A percentile compares a stretch with the other conserved stretches of the same genome.
phyloP scores from a whole-genome alignment of 805 yeast species.

The Tetrapisispora fleetii region DNA sequence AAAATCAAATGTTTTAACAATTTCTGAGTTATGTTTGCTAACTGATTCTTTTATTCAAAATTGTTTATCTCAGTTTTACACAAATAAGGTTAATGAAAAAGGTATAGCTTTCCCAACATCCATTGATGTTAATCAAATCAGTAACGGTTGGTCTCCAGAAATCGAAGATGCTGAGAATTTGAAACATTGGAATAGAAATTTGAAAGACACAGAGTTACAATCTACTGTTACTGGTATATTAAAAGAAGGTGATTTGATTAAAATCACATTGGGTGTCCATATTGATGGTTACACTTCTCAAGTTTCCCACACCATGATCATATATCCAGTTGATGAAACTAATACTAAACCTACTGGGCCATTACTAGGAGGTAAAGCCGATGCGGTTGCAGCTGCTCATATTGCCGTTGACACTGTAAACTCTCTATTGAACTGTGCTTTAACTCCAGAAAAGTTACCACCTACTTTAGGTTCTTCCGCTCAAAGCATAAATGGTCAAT shows the following conservation, averaged over 20 bases:
- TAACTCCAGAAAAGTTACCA: constrained; percentile 70
- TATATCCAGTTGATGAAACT: constrained; percentile 55
- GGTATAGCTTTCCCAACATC: constrained; percentile 91
- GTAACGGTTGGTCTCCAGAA: constrained; percentile 80
- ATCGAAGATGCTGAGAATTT: constrained; percentile 45
- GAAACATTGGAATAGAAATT: constrained; percentile 20
- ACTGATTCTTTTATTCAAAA: constrained; percentile 68
- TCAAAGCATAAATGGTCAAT: constrained; percentile 48
- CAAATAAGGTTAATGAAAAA: constrained; percentile 62
- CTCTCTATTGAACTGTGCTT: constrained; percentile 59
- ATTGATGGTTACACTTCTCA: constrained; percentile 91
- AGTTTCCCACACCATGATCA: constrained; percentile 77
- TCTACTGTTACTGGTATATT: constrained; percentile 23
- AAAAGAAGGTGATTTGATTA: constrained; percentile 73
- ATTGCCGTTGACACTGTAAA: constrained; percentile 84
- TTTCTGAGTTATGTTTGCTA: constrained; percentile 66
- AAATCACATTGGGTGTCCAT: constrained; percentile 79
- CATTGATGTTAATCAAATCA: constrained; percentile 72
- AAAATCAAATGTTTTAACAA: constrained; percentile 34
- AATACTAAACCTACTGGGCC: constrained; percentile 59
- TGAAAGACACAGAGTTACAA: constrained; percentile 11
- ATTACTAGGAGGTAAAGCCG: constrained; percentile 73
- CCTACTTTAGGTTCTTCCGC: constrained; percentile 32
- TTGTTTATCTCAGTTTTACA: constrained; percentile 52
- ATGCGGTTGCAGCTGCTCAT: constrained; percentile 80